These are phyloP conservation scores for Aspergillus tubingensis DNA, from an alignment of 2,329 filamentous ascomycete genomes.

Conservation along the genomic window DNA sequence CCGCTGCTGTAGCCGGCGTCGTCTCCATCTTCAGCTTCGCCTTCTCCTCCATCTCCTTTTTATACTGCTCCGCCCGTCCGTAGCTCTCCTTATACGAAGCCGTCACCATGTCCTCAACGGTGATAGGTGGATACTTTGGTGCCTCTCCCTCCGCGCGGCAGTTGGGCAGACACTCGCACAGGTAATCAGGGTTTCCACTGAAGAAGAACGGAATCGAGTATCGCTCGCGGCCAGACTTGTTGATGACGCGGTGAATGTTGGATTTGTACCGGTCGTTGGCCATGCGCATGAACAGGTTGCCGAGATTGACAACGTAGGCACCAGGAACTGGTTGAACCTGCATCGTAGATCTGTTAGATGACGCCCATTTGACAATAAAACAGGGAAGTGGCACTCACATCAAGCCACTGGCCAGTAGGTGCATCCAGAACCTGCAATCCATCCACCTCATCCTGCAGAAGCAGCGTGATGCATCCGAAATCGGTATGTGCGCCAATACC, in stretches of 20 bases:
- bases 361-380: not conserved
- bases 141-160: conserved; percentile 39
- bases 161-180: conserved; percentile 47
- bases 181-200: conserved; percentile 47
- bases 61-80: conserved; percentile 45
- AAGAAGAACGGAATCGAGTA: conserved; percentile 49
- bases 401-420: conserved; percentile 33
- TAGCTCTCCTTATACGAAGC: conserved; percentile 48
- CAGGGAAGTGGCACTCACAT: conserved; percentile 22
- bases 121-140: conserved; percentile 46
- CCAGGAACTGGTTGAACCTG: conserved; percentile 30
- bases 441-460: conserved; percentile 45
- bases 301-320: conserved; percentile 37
- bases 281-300: conserved; percentile 47
- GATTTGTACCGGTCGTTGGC: conserved; percentile 46
- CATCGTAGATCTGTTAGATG: not conserved
- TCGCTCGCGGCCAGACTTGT: conserved; percentile 40
- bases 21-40: conserved; percentile 7
- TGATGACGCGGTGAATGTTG: conserved; percentile 47
- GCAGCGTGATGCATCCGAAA: conserved; percentile 45
- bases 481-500: conserved; percentile 50
- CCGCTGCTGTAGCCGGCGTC: conserved; percentile 11
- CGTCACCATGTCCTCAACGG: conserved; percentile 45
- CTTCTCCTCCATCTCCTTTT: conserved; percentile 35
- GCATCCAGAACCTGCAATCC: conserved; percentile 40